Percentiles rank a stretch among this genome's conserved stretches.
Evolutionary conservation across 2,329 filamentous ascomycete genomes (phyloP).

Genomic region (Metarhizium humberi): DNA sequence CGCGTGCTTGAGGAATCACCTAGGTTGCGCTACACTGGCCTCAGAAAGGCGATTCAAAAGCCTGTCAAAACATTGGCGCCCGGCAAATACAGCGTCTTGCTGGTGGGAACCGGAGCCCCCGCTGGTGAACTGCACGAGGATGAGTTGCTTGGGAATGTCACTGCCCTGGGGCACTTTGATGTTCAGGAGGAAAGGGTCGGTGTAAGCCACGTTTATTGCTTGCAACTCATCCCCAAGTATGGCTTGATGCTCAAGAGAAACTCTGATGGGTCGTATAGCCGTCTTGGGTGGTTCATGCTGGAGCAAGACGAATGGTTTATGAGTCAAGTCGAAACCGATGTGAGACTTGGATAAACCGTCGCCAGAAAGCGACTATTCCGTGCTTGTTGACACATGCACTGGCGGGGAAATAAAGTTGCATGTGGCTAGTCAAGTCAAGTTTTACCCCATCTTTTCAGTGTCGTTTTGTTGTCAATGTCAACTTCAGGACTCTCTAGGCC

Average conservation of each 20-base stretch:
- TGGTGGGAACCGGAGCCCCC: not conserved
- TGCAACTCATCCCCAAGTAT: not conserved
- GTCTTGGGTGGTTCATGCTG: not conserved
- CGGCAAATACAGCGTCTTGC: not conserved
- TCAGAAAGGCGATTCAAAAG: not conserved
- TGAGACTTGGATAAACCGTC: not conserved
- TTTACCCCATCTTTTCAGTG: too few relatives aligned
- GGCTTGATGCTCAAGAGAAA: not conserved
- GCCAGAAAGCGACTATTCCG: not conserved
- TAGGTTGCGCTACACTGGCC: not conserved
- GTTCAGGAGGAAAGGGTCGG: not conserved
- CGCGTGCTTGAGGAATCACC: not conserved
- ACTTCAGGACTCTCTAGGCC: too few relatives aligned
- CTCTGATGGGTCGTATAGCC: not conserved
- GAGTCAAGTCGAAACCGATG: not conserved
- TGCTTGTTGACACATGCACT: slow-evolving; percentile 14
- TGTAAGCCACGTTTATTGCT: not conserved
- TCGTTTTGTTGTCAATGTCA: too few relatives aligned
- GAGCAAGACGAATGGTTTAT: not conserved
- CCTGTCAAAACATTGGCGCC: not conserved
- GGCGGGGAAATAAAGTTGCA: too few relatives aligned
- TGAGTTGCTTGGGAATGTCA: not conserved
- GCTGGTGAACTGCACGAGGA: not conserved
- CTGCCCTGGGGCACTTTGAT: not conserved
- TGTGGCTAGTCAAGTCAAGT: too few relatives aligned